Evolutionary conservation across 768 basidiomycete species (phyloP).

Genomic region (Suillus americanus): DNA sequence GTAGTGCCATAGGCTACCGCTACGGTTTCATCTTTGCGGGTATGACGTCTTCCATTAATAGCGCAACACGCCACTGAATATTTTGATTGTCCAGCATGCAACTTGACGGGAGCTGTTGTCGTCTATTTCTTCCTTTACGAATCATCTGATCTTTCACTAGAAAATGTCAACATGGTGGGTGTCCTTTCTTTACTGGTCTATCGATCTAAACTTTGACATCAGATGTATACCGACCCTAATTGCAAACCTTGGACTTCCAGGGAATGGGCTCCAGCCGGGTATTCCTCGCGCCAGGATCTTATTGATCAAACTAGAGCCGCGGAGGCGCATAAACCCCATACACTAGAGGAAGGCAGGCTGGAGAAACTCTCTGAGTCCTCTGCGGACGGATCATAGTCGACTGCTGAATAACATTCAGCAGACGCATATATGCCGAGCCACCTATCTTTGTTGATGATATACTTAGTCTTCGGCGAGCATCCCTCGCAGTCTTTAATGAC

Average conservation of each 20-base stretch:
- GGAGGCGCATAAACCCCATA: constrained; percentile 36
- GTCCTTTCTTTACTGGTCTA: constrained; percentile 5
- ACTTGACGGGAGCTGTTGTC: constrained; percentile 55
- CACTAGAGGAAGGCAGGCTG: constrained; percentile 23
- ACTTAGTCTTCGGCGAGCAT: neutral
- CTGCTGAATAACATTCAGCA: neutral
- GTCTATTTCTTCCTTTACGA: constrained; percentile 80
- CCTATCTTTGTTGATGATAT: neutral
- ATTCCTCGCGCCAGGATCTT: constrained; percentile 44
- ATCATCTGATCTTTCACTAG: constrained; percentile 62
- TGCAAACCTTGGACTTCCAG: constrained; percentile 69
- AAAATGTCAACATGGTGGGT: constrained; percentile 57
- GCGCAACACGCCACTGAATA: neutral
- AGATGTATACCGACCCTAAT: constrained; percentile 65
- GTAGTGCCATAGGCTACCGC: constrained; percentile 49
- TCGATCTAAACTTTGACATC: neutral
- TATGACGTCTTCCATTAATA: constrained; percentile 18
- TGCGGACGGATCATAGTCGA: neutral
- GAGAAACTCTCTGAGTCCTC: constrained; percentile 18
- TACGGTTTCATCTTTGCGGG: constrained; percentile 76
- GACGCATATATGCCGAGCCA: neutral
- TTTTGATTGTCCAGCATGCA: constrained; percentile 41
- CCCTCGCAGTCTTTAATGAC: neutral
- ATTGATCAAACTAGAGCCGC: constrained; percentile 42
- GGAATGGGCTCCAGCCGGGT: constrained; percentile 61